A percentile compares a stretch with the other conserved stretches of the same genome.
Evolutionary conservation across 1,284 basidiomycete genomes (phyloP).

Genomic region (Abortiporus biennis): DNA sequence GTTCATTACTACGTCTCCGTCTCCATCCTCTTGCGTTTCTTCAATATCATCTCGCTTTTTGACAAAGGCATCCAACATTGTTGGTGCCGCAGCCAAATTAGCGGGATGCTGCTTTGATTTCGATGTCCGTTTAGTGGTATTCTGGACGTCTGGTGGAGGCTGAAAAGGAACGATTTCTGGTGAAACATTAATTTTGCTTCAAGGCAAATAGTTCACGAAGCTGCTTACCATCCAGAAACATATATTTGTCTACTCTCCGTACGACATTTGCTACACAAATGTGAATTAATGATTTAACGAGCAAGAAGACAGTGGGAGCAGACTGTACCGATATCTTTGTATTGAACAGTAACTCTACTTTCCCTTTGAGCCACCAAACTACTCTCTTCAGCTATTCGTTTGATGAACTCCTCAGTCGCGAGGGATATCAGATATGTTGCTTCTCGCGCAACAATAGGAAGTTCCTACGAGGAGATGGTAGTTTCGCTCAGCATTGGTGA

Average conservation of each 20-base stretch:
- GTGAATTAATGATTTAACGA: not conserved
- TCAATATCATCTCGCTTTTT: constrained; percentile 4
- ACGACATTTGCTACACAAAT: constrained; percentile 45
- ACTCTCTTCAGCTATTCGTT: constrained; percentile 52
- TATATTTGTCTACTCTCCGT: constrained; percentile 62
- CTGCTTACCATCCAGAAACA: constrained; percentile 65
- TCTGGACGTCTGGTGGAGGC: constrained; percentile 30
- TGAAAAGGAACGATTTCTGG: constrained; percentile 53
- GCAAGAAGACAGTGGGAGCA: not conserved
- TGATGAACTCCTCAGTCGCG: constrained; percentile 76
- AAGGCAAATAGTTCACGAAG: no score
- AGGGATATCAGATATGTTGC: constrained; percentile 68
- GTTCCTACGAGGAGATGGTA: constrained; percentile 40
- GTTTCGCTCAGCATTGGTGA: not conserved
- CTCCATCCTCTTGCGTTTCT: constrained; percentile 6
- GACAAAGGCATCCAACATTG: constrained; percentile 34
- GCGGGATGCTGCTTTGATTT: constrained; percentile 21
- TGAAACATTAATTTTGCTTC: not conserved
- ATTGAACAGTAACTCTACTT: constrained; percentile 59
- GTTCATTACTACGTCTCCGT: constrained; percentile 19
- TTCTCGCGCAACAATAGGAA: constrained; percentile 67
- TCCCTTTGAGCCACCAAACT: constrained; percentile 58
- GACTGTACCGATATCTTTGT: constrained; percentile 62
- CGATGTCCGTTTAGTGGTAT: constrained; percentile 37
- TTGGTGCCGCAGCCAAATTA: constrained; percentile 19